A percentile compares a stretch with the other conserved stretches of the same genome.
These are phyloP conservation scores for Cladosporium sp. DNA, from an alignment of 2,329 filamentous ascomycete species.

Conservation along the genomic window DNA sequence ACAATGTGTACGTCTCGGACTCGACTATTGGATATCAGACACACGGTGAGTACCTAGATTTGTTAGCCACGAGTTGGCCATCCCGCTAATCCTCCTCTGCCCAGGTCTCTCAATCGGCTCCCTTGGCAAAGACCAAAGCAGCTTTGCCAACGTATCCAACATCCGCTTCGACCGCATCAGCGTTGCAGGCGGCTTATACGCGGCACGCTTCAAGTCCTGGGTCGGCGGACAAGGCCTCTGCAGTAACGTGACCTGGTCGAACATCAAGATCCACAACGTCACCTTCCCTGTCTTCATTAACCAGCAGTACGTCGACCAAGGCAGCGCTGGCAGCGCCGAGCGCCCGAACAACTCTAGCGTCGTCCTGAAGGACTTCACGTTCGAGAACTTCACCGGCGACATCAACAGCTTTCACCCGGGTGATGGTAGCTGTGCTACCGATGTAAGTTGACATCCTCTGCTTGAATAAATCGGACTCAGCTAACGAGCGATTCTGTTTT, in stretches of 20 bases:
- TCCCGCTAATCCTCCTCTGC: no score
- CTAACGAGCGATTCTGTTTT: not conserved
- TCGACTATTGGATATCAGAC: constrained; percentile 40
- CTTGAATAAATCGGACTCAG: not conserved
- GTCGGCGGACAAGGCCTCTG: constrained; percentile 37
- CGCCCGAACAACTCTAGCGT: constrained; percentile 37
- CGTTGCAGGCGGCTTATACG: constrained; percentile 38
- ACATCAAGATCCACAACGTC: constrained; percentile 40
- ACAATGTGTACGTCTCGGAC: constrained; percentile 35
- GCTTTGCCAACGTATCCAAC: constrained; percentile 36
- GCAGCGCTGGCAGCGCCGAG: constrained; percentile 23
- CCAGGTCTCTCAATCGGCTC: constrained; percentile 35
- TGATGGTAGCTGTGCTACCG: constrained; percentile 37
- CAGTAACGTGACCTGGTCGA: constrained; percentile 40
- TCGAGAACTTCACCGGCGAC: constrained; percentile 36
- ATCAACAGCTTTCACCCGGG: constrained; percentile 39
- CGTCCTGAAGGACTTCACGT: constrained; percentile 39
- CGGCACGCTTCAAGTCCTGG: constrained; percentile 41
- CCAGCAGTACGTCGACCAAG: constrained; percentile 35
- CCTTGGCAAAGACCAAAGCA: constrained; percentile 33
- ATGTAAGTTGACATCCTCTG: constrained; percentile 16
- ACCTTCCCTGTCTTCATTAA: constrained; percentile 44
- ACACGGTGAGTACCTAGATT: constrained; percentile 28
- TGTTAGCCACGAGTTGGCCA: no score
- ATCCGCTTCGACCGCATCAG: constrained; percentile 40